A percentile compares a stretch with the other conserved stretches of the same genome.
Evolutionary conservation across 169 alveolate species (phyloP).

Genomic region (Prorocentrum cordatum): DNA sequence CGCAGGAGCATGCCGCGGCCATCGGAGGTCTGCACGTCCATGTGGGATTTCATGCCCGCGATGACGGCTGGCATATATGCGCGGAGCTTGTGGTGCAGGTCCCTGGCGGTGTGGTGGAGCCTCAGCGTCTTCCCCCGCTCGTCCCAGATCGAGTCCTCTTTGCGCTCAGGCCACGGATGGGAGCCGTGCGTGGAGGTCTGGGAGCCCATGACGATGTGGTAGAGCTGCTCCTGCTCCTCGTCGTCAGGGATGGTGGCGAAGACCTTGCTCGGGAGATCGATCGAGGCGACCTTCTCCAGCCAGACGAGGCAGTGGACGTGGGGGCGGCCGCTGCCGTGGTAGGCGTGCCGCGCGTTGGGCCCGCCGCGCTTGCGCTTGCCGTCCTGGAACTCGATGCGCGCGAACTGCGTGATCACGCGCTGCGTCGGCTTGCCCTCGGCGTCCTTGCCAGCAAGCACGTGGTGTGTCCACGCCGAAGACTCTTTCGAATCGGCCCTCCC

Average conservation of each 20-base stretch:
- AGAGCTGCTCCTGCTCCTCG: background rate
- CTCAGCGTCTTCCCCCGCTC: background rate
- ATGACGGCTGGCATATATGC: background rate
- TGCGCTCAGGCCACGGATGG: background rate
- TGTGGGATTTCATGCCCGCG: background rate
- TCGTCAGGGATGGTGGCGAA: background rate
- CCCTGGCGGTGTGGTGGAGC: background rate
- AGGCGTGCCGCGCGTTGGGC: background rate
- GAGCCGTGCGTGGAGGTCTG: background rate
- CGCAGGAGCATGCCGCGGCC: background rate
- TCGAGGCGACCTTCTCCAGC: background rate
- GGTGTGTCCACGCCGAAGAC: background rate
- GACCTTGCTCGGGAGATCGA: background rate
- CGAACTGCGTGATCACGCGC: background rate
- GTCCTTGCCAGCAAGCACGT: background rate
- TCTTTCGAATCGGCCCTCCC: background rate
- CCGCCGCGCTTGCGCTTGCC: constrained; percentile 9
- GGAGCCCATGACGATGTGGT: background rate
- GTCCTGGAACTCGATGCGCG: constrained; percentile 28
- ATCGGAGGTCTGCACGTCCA: background rate
- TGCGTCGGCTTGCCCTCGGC: background rate
- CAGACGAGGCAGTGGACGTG: constrained; percentile 14
- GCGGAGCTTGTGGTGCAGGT: background rate
- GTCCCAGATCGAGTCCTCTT: background rate
- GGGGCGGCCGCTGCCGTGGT: constrained; percentile 13